Conservation (phyloP, 2,329 filamentous ascomycete species). For the Scopulariopsis brevicaulis region DNA sequence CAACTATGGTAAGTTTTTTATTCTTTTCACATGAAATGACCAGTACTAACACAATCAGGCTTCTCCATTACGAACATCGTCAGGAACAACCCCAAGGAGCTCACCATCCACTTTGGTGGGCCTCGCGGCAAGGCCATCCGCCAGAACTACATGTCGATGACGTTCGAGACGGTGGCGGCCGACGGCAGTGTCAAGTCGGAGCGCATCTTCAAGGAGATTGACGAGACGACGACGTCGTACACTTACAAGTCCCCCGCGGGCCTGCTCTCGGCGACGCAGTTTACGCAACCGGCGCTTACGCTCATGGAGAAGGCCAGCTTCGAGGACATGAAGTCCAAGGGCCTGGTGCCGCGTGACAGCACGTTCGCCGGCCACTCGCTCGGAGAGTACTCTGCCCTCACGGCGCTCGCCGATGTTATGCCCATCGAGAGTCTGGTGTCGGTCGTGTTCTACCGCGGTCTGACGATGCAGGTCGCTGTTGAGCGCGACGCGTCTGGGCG, state of each 20-base stretch:
- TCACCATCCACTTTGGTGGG: slow-evolving; percentile 96
- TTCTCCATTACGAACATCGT: slow-evolving; percentile 98
- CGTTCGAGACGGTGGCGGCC: slow-evolving; percentile 90
- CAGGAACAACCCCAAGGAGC: slow-evolving; percentile 98
- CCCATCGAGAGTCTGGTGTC: slow-evolving; percentile 98
- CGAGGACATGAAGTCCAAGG: slow-evolving; percentile 97
- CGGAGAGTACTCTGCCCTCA: slow-evolving; percentile 94
- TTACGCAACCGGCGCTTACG: slow-evolving; percentile 93
- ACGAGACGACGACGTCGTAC: slow-evolving; percentile 87
- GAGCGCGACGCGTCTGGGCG: slow-evolving; percentile 88
- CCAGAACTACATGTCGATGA: slow-evolving; percentile 99
- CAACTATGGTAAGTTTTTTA: slow-evolving; percentile 68
- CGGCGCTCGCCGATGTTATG: slow-evolving; percentile 95
- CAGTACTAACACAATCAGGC: slow-evolving; percentile 31
- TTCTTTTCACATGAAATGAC: not conserved
- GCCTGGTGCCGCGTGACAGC: slow-evolving; percentile 89
- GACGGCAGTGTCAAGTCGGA: slow-evolving; percentile 95
- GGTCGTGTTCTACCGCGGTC: slow-evolving; percentile 95
- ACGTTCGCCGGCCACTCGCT: slow-evolving; percentile 97
- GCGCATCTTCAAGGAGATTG: slow-evolving; percentile 98
- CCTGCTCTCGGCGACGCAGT: slow-evolving; percentile 91
- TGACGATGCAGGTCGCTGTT: slow-evolving; percentile 98
- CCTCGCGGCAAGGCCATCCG: slow-evolving; percentile 94
- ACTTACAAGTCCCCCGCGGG: slow-evolving; percentile 94
- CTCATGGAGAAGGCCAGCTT: slow-evolving; percentile 99